Percentiles rank a stretch among this genome's conserved stretches.
Evolutionary conservation across 129 eudicot genomes (phyloP).

Genomic region (Pseudognaphalium luteoalbum): DNA sequence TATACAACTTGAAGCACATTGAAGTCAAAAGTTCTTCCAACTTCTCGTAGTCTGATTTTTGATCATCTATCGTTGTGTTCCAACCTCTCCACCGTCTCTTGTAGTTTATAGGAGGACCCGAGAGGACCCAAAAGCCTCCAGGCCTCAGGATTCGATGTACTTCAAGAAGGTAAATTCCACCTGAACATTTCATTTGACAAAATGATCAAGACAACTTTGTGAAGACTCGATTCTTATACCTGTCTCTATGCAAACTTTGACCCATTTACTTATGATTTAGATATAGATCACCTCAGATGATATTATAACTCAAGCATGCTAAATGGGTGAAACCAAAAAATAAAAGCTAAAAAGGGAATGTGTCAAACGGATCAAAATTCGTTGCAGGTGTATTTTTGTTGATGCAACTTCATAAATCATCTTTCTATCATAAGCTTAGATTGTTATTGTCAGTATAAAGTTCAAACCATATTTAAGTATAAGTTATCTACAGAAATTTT

Average conservation of each 20-base stretch:
- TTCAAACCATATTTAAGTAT: not conserved
- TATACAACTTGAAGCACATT: constrained; percentile 82
- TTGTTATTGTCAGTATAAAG: not conserved
- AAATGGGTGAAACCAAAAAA: not conserved
- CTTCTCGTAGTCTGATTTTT: constrained; percentile 78
- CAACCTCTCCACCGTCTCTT: constrained; percentile 89
- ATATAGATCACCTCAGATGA: not conserved
- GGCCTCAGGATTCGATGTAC: constrained; percentile 95
- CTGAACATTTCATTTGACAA: constrained; percentile 36
- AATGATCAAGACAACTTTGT: constrained; percentile 11
- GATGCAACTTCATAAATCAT: constrained; percentile 3
- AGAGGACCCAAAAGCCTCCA: constrained; percentile 97
- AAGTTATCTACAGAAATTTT: not conserved
- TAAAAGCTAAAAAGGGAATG: not conserved
- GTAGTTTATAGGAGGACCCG: constrained; percentile 94
- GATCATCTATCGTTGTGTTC: constrained; percentile 87
- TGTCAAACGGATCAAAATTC: not conserved
- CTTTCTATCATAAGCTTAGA: not conserved
- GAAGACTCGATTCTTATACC: not conserved
- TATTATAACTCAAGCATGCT: not conserved
- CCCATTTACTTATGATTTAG: not conserved
- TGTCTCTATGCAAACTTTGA: not conserved
- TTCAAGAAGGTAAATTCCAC: constrained; percentile 94
- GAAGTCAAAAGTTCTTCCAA: constrained; percentile 68
- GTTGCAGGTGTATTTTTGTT: not conserved